Evolutionary conservation across 83 land plant genomes (phyloP).

Genomic region (Diphasiastrum complanatum): DNA sequence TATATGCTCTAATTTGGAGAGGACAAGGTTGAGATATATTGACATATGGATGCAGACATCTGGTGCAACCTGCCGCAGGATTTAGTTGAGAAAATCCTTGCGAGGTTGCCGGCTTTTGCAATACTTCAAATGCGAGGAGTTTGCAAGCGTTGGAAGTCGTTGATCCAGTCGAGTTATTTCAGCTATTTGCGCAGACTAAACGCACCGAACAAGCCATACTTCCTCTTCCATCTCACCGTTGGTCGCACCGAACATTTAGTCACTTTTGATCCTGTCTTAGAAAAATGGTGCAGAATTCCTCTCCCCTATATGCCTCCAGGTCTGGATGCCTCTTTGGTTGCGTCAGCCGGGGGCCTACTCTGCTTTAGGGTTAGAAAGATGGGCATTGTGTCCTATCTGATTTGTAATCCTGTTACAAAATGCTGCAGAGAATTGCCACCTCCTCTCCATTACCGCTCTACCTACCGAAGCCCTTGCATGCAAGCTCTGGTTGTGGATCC

Average conservation of each 20-base stretch:
- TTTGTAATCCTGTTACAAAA: background rate
- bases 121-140: background rate
- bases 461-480: background rate
- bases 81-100: background rate
- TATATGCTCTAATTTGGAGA: too few relatives aligned
- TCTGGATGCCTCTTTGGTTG: background rate
- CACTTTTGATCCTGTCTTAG: background rate
- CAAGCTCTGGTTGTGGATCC: background rate
- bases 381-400: background rate
- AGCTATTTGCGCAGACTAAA: background rate
- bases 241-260: background rate
- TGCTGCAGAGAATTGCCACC: background rate
- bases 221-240: background rate
- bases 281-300: background rate
- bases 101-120: background rate
- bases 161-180: background rate
- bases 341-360: background rate
- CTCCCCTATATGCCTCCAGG: background rate
- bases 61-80: background rate
- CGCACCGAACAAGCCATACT: background rate
- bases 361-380: background rate
- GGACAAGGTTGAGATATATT: too few relatives aligned
- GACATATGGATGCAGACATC: background rate
- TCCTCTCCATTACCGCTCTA: background rate
- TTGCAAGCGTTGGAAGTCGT: background rate